Percentiles rank a stretch among this genome's conserved stretches.
Evolutionary conservation across 768 basidiomycete genomes (phyloP).

Genomic region (Leucosporidium scottii): DNA sequence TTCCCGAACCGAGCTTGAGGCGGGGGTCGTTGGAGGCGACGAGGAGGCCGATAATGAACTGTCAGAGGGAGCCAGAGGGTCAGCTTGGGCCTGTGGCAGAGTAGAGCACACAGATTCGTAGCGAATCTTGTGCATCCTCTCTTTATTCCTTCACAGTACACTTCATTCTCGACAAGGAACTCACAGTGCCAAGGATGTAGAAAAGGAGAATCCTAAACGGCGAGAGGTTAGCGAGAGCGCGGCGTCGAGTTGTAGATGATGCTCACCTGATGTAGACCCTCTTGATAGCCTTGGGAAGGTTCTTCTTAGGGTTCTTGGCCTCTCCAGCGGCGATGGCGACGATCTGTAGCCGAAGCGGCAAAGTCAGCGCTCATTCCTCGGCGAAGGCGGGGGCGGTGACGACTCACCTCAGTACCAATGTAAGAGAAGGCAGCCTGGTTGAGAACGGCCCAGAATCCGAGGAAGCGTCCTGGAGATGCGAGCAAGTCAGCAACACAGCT

Average conservation of each 20-base stretch:
- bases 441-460: constrained; percentile 63
- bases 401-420: constrained; percentile 46
- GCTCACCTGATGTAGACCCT: constrained; percentile 51
- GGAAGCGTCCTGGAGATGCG: constrained; percentile 56
- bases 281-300: constrained; percentile 60
- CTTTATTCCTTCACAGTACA: no score
- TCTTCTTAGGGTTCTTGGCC: constrained; percentile 49
- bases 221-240: not conserved
- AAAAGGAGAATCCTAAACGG: constrained; percentile 61
- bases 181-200: constrained; percentile 42
- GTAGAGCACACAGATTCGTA: no score
- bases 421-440: constrained; percentile 48
- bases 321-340: constrained; percentile 48
- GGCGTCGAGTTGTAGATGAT: no score
- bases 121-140: no score
- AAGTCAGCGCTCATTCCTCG: not conserved
- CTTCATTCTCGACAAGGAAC: no score
- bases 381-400: no score
- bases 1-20: constrained; percentile 23
- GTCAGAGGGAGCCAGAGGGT: no score
- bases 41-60: constrained; percentile 43
- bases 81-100: no score
- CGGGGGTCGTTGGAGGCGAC: constrained; percentile 39
- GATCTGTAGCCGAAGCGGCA: constrained; percentile 34
- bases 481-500: no score